Percentiles rank a stretch among this genome's conserved stretches.
Conservation (phyloP, 345 rosid species). For the Psidium friedrichsthalianum region DNA sequence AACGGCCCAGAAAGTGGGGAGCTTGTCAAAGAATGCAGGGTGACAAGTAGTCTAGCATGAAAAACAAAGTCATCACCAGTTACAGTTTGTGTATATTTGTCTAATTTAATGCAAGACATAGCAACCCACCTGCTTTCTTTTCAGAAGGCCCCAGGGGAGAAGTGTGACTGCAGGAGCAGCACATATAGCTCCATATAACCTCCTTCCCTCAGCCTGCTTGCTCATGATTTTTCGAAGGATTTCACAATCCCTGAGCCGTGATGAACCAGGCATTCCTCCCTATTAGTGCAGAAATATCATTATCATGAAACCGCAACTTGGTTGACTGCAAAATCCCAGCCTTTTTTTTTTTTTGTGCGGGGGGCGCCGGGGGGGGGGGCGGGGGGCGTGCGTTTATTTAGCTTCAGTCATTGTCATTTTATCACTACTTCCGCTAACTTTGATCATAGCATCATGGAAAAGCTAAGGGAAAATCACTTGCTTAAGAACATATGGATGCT, state of each 20-base stretch:
- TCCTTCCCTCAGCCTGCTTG: slow-evolving; percentile 67
- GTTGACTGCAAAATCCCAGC: not conserved
- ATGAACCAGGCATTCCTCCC: slow-evolving; percentile 99
- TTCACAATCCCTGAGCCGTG: slow-evolving; percentile 67
- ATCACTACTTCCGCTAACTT: not conserved
- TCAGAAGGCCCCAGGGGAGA: slow-evolving; percentile 93
- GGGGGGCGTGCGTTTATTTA: too few species aligned
- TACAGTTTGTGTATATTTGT: slow-evolving; percentile 5
- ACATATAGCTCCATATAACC: slow-evolving; percentile 81
- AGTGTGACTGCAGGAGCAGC: slow-evolving; percentile 92
- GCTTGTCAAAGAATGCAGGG: slow-evolving; percentile 74
- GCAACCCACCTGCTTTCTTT: slow-evolving; percentile 46
- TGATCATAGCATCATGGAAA: not conserved
- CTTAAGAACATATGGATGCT: not conserved
- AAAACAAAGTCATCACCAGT: slow-evolving; percentile 39
- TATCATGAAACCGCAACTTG: not conserved
- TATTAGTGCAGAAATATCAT: slow-evolving; percentile 6
- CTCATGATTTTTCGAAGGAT: slow-evolving; percentile 51
- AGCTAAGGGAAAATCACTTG: not conserved
- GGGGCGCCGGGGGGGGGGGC: too few species aligned
- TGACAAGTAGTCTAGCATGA: slow-evolving; percentile 80
- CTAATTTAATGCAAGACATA: not conserved
- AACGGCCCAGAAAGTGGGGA: slow-evolving; percentile 91
- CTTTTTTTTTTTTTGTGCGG: not conserved
- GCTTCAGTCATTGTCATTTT: not conserved